phyloP scores from a whole-genome alignment of 2,329 filamentous ascomycete species.

The Neonectria ditissima region DNA sequence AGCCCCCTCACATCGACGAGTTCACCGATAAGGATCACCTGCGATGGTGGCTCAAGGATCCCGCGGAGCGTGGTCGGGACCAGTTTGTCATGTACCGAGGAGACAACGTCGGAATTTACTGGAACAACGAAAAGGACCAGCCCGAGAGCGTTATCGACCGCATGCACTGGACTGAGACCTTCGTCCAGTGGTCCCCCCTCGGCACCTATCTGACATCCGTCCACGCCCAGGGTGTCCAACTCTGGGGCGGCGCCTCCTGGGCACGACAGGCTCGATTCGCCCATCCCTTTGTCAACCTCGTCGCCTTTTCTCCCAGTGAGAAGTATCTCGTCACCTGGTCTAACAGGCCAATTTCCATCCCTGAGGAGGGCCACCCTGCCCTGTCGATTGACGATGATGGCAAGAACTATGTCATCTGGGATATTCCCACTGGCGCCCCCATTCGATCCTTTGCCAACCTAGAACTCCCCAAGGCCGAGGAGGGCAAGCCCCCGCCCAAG shows the following conservation, averaged over 20 bases:
- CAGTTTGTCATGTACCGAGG: constrained; percentile 96
- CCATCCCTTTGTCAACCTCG: constrained; percentile 93
- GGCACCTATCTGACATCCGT: constrained; percentile 96
- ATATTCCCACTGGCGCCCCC: constrained; percentile 88
- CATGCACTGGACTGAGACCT: constrained; percentile 96
- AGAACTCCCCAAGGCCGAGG: constrained; percentile 73
- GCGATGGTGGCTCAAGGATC: constrained; percentile 91
- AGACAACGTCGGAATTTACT: constrained; percentile 93
- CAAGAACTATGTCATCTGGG: constrained; percentile 99
- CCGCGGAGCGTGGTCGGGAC: constrained; percentile 82
- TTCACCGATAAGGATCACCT: constrained; percentile 95
- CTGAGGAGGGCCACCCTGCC: constrained; percentile 86
- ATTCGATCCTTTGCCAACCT: constrained; percentile 94
- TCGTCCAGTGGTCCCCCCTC: constrained; percentile 96
- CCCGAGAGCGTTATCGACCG: constrained; percentile 93
- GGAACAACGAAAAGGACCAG: constrained; percentile 95
- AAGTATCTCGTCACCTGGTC: constrained; percentile 98
- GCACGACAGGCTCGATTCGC: constrained; percentile 91
- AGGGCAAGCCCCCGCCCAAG: constrained; percentile 80
- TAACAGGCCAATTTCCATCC: constrained; percentile 89
- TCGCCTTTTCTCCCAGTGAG: constrained; percentile 94
- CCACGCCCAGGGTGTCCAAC: constrained; percentile 94
- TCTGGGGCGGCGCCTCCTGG: constrained; percentile 95
- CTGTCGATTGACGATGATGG: constrained; percentile 93
- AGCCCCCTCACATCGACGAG: constrained; percentile 81